phyloP scores from a whole-genome alignment of 805 yeast species.

The Phaffomyces opuntiae region DNA sequence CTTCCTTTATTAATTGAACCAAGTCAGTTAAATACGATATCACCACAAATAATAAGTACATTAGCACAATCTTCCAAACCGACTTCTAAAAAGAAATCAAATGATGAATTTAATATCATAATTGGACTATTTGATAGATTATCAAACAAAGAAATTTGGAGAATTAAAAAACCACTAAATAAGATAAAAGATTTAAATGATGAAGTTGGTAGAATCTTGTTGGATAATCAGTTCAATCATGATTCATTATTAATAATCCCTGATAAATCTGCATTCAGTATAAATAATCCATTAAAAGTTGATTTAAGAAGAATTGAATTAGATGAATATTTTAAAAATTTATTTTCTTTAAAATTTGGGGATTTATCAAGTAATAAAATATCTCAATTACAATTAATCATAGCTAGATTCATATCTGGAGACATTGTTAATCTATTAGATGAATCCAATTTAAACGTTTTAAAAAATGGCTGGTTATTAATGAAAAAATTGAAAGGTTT shows the following conservation, averaged over 20 bases:
- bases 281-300: conserved; percentile 57
- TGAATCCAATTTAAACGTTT: conserved; percentile 42
- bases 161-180: conserved; percentile 55
- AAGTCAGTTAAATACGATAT: conserved; percentile 45
- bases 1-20: conserved; percentile 51
- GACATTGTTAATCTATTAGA: conserved; percentile 58
- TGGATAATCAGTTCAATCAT: conserved; percentile 41
- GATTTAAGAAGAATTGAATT: conserved; percentile 51
- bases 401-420: conserved; percentile 61
- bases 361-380: conserved; percentile 42
- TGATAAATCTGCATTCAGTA: conserved; percentile 48
- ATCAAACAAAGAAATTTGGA: conserved; percentile 64
- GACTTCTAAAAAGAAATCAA: conserved; percentile 26
- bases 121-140: conserved; percentile 59
- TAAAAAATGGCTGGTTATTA: conserved; percentile 58
- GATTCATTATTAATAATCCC: conserved; percentile 57
- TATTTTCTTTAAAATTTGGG: conserved; percentile 42
- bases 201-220: conserved; percentile 22
- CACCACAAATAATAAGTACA: conserved; percentile 43
- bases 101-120: conserved; percentile 42
- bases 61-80: conserved; percentile 26
- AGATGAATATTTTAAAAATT: conserved; percentile 50
- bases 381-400: conserved; percentile 7
- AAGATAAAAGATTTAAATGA: conserved; percentile 33
- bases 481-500: conserved; percentile 54